Base-by-base conservation (phyloP, 345 rosid species). In the Brassica nigra region DNA sequence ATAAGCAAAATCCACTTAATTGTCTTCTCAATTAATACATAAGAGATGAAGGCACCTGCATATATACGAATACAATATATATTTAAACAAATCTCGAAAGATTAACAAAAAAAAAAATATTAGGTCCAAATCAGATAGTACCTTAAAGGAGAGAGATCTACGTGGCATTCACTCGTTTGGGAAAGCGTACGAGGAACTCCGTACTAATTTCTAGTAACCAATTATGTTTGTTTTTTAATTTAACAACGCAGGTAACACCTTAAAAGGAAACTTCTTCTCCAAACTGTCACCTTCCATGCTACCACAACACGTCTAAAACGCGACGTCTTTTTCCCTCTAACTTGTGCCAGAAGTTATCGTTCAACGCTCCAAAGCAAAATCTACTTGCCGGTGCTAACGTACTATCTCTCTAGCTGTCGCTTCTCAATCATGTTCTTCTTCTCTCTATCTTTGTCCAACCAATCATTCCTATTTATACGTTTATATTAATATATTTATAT, bases 251-350 rank as follows among this genome's bases (percentile, higher is more conserved):
- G 27, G 78, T 73, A 47, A 73, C 63, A 33, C 61, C 75, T 59
- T 68, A 74, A 80, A 62, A 74, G 66, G 61, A 74, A 80, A 74
- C 75, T 68, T 80, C 66, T 68, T 74, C 66, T 52, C 83, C 78
- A 80, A 79, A 52, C 16, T 8, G 29, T 68, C 76, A 80, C 76
- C 73, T 55, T 42, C 62, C 10, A 57, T 3, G 49, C 6, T 4
- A 30, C 23, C 69, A 71, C 78, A 54, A 77, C 90, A 84, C 90
- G 90, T 80, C 57, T 20, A 55, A 52, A 73, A 47, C 83, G 61
- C 85, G 76, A 54, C 95, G 91, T 86, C 93, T 62, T 49, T 54
- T 67, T 67, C 42, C 81, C 82, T 76, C 71, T 83, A 77, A 83
- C 91, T 85, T 85, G 87, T 71, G 59, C 71, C 69, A 8, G 16